phyloP scores from a whole-genome alignment of 2,329 filamentous ascomycete genomes.

The Camillea tinctor region DNA sequence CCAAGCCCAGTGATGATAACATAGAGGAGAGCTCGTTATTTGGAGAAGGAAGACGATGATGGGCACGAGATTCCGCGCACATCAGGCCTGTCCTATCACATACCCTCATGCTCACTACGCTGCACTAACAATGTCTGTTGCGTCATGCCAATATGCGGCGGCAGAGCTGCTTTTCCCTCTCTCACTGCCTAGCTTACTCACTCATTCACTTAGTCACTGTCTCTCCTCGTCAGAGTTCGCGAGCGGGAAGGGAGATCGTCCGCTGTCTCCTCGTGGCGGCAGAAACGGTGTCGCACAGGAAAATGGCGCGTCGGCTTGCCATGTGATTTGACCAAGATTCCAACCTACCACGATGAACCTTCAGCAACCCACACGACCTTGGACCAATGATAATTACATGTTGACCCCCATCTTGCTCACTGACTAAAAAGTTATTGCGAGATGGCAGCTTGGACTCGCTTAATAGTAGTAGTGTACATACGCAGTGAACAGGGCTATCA shows the following conservation, averaged over 20 bases:
- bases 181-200: no score
- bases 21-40: background rate
- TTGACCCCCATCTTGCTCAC: background rate
- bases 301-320: conserved; percentile 31
- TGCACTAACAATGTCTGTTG: conserved; percentile 12
- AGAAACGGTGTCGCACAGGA: conserved; percentile 31
- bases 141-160: conserved; percentile 16
- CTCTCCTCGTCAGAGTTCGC: conserved; percentile 2
- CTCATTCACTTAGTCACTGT: no score
- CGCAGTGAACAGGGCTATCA: background rate
- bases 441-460: background rate
- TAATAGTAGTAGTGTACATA: background rate
- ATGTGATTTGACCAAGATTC: conserved; percentile 25
- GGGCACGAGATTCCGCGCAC: conserved; percentile 13
- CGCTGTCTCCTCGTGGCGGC: conserved; percentile 24
- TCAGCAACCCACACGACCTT: background rate
- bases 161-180: conserved; percentile 17
- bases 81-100: conserved; percentile 5
- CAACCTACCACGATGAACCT: background rate
- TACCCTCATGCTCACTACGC: background rate
- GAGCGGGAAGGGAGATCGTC: conserved; percentile 22
- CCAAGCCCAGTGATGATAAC: background rate
- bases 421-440: background rate
- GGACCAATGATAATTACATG: background rate
- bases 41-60: background rate